A percentile compares a stretch with the other conserved stretches of the same genome.
Conservation (phyloP, 1,284 basidiomycete genomes). For the Cutaneotrichosporon sp. region DNA sequence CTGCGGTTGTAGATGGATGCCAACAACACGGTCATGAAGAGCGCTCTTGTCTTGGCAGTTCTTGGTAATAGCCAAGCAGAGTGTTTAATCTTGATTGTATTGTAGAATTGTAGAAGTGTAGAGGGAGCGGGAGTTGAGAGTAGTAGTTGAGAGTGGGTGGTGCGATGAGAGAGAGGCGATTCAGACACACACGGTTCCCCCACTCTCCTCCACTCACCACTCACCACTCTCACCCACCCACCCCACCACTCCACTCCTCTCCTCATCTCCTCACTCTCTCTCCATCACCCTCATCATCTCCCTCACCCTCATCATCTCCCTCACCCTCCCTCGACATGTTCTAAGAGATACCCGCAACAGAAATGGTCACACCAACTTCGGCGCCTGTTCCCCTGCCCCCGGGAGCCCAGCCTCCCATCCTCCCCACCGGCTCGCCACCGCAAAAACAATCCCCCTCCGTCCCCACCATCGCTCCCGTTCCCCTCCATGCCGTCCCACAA, state of each 20-base stretch:
- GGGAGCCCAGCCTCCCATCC: not conserved
- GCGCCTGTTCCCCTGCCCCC: not conserved
- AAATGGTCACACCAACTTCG: not conserved
- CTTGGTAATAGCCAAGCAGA: no score
- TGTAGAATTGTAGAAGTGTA: no score
- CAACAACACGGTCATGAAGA: no score
- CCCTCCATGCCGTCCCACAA: not conserved
- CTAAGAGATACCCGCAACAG: not conserved
- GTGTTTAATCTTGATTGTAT: no score
- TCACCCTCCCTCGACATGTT: not conserved
- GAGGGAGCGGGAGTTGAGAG: no score
- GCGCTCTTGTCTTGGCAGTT: no score
- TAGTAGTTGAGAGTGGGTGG: no score
- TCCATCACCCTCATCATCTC: not conserved
- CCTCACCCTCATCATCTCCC: not conserved
- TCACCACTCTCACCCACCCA: not conserved
- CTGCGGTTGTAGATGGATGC: no score
- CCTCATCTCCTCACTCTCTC: not conserved
- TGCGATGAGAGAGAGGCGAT: no score
- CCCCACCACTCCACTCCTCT: not conserved
- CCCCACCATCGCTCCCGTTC: not conserved
- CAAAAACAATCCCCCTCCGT: conserved; percentile 1
- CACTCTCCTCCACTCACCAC: no score
- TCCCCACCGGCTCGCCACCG: not conserved
- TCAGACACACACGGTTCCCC: no score